Percentiles rank a stretch among this genome's conserved stretches.
phyloP scores from a whole-genome alignment of 1,284 basidiomycete genomes.

The Flammula alnicola region DNA sequence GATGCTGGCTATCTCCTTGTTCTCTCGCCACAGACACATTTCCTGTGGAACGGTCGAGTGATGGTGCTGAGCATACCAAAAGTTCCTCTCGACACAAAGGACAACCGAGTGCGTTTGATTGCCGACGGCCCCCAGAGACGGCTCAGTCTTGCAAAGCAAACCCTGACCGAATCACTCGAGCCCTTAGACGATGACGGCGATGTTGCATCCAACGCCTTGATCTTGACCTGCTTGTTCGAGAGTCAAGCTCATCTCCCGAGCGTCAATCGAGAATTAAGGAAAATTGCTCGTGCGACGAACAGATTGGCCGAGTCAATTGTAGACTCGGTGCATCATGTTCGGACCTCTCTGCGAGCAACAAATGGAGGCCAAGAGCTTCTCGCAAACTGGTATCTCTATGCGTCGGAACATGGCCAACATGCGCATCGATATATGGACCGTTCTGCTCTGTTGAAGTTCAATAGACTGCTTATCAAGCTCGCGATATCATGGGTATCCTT shows the following conservation, averaged over 20 bases:
- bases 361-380: conserved; percentile 84
- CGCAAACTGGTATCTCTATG: conserved; percentile 96
- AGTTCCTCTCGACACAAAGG: conserved; percentile 80
- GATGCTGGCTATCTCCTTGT: conserved; percentile 80
- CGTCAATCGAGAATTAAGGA: conserved; percentile 90
- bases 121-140: conserved; percentile 87
- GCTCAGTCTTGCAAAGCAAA: conserved; percentile 79
- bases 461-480: conserved; percentile 81
- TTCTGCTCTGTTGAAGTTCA: conserved; percentile 74
- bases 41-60: conserved; percentile 95
- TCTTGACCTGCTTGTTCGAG: conserved; percentile 74
- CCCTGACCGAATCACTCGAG: conserved; percentile 73
- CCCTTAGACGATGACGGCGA: conserved; percentile 65
- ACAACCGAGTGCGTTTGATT: conserved; percentile 83
- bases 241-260: conserved; percentile 91
- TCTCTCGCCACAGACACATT: conserved; percentile 85
- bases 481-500: conserved; percentile 98
- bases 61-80: conserved; percentile 71
- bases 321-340: conserved; percentile 86
- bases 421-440: conserved; percentile 89
- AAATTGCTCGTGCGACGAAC: conserved; percentile 89
- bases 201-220: conserved; percentile 36
- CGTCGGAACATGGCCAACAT: conserved; percentile 92
- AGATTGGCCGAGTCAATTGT: conserved; percentile 93
- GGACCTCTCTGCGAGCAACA: conserved; percentile 65